These are phyloP conservation scores for Cryomyces minteri DNA, from an alignment of 495 filamentous ascomycete species.

Conservation along the genomic window DNA sequence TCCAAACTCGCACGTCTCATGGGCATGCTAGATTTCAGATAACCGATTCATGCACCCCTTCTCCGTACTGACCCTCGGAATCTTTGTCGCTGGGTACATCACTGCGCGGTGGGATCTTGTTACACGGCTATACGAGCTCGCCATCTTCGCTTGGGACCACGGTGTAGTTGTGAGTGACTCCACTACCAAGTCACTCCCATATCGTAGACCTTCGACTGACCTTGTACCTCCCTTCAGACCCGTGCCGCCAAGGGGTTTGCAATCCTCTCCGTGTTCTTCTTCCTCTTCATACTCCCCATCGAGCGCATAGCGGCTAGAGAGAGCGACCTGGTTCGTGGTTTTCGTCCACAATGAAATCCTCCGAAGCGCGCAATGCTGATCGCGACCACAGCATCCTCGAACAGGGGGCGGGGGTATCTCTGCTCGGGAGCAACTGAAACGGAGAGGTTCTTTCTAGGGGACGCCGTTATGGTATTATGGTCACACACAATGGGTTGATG, in stretches of 20 bases:
- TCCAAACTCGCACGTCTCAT: too few species aligned
- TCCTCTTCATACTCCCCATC: constrained; percentile 54
- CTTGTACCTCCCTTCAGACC: constrained; percentile 22
- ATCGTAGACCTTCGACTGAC: not conserved
- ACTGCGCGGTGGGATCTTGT: constrained; percentile 97
- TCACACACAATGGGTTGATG: constrained; percentile 70
- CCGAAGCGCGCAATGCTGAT: not conserved
- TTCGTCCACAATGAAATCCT: not conserved
- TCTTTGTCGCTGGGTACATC: constrained; percentile 98
- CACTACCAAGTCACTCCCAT: not conserved
- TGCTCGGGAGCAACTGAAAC: constrained; percentile 83
- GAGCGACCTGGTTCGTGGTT: constrained; percentile 35
- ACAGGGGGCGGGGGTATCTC: constrained; percentile 69
- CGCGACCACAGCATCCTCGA: constrained; percentile 55
- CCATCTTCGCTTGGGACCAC: constrained; percentile 95
- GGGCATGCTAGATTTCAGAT: not conserved
- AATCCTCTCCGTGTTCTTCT: constrained; percentile 58
- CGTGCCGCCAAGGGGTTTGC: constrained; percentile 58
- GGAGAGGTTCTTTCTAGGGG: constrained; percentile 79
- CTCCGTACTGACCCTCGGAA: constrained; percentile 78
- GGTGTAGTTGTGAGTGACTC: constrained; percentile 68
- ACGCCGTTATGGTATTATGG: constrained; percentile 68
- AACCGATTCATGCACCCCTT: constrained; percentile 83
- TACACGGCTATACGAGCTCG: constrained; percentile 84
- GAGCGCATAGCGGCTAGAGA: constrained; percentile 54